Evolutionary conservation across 148 eudicot species (phyloP).

Genomic region (Chenopodium album): DNA sequence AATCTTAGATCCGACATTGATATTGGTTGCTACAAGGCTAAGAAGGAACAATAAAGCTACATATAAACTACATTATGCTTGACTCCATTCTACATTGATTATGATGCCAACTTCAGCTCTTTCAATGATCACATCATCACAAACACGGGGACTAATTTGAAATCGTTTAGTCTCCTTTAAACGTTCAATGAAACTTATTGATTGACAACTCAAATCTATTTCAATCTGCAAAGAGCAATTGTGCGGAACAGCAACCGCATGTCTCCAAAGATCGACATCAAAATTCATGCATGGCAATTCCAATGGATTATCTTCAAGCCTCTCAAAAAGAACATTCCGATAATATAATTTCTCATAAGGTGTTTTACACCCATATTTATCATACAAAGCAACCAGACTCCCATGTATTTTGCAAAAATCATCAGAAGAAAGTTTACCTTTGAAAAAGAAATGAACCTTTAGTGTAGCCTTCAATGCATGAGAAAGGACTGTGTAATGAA

Average conservation of each 20-base stretch:
- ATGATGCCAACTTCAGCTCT: too few relatives aligned
- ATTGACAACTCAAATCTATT: neutral
- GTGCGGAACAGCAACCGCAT: neutral
- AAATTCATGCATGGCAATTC: too few relatives aligned
- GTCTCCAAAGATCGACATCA: neutral
- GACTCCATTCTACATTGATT: too few relatives aligned
- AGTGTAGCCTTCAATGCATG: neutral
- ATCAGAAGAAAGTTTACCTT: neutral
- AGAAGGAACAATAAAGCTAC: too few relatives aligned
- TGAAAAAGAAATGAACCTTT: neutral
- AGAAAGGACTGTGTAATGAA: neutral
- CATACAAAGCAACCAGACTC: slow-evolving; percentile 1
- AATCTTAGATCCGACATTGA: too few relatives aligned
- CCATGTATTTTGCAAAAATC: neutral
- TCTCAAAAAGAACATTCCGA: neutral
- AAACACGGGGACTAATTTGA: too few relatives aligned
- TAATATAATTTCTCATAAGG: neutral
- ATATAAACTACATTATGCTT: too few relatives aligned
- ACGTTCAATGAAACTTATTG: too few relatives aligned
- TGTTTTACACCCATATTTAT: neutral
- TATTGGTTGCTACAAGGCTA: too few relatives aligned
- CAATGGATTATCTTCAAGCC: neutral
- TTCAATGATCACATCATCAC: too few relatives aligned
- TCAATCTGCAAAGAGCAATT: neutral
- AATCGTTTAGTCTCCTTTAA: too few relatives aligned